Percentiles rank a stretch among this genome's conserved stretches.
Evolutionary conservation across 257 asterid genomes (phyloP).

Genomic region (Solanum pinnatisectum): DNA sequence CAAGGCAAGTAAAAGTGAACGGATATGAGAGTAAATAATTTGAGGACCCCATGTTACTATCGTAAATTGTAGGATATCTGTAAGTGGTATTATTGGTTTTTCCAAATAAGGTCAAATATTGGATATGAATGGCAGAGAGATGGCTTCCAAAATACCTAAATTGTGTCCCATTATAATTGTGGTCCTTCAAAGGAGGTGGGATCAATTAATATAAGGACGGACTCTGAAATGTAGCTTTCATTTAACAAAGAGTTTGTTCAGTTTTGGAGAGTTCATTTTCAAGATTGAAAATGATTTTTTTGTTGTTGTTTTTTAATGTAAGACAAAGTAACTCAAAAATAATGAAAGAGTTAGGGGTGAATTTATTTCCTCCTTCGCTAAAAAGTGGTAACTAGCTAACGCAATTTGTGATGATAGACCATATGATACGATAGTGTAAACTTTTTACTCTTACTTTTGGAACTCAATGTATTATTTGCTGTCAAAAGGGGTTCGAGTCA

Average conservation of each 20-base stretch:
- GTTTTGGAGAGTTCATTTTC: neutral
- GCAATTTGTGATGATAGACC: neutral
- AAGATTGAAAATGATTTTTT: neutral
- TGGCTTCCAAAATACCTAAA: neutral
- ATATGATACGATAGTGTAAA: neutral
- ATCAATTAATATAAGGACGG: neutral
- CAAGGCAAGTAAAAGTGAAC: neutral
- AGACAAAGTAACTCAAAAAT: neutral
- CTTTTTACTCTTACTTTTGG: neutral
- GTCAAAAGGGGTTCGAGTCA: neutral
- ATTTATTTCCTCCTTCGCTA: neutral
- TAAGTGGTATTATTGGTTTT: neutral
- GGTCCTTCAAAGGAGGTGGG: neutral
- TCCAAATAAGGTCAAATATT: neutral
- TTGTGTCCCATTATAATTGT: neutral
- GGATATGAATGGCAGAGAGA: neutral
- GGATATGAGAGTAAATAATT: accelerated
- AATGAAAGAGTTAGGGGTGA: neutral
- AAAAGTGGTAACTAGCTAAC: neutral
- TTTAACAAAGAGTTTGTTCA: neutral
- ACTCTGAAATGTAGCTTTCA: neutral
- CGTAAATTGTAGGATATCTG: neutral
- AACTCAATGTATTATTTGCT: neutral
- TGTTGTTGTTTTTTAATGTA: neutral
- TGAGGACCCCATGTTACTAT: neutral